Evolutionary conservation across 2,329 filamentous ascomycete genomes (phyloP).

Genomic region (Calonectria leucothoes): DNA sequence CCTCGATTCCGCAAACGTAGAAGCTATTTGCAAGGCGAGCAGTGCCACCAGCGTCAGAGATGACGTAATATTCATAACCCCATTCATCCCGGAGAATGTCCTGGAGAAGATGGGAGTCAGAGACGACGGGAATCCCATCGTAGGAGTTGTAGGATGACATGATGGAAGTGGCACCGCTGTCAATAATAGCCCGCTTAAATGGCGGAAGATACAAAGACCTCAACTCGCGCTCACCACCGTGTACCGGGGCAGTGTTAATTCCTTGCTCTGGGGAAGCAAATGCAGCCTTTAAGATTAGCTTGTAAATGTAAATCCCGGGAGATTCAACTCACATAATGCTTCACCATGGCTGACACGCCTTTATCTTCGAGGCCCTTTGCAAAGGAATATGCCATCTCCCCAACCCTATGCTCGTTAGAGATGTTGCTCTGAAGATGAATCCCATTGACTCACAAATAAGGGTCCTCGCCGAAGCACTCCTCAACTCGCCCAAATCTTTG

Average conservation of each 20-base stretch:
- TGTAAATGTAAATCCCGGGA: not conserved
- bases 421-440: not conserved
- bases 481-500: conserved; percentile 79
- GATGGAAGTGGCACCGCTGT: conserved; percentile 73
- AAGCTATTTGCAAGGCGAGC: conserved; percentile 75
- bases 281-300: conserved; percentile 55
- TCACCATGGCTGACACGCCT: conserved; percentile 78
- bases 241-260: conserved; percentile 72
- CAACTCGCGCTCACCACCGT: conserved; percentile 65
- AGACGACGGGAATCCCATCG: conserved; percentile 76
- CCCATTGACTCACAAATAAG: conserved; percentile 60
- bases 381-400: conserved; percentile 73
- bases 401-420: conserved; percentile 53
- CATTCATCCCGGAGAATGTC: conserved; percentile 78
- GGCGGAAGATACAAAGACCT: conserved; percentile 67
- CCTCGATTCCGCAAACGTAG: conserved; percentile 69
- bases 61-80: conserved; percentile 78
- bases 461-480: conserved; percentile 78
- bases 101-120: conserved; percentile 73
- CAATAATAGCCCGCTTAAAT: conserved; percentile 78
- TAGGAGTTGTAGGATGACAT: conserved; percentile 84
- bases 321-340: conserved; percentile 70
- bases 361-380: conserved; percentile 70
- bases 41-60: conserved; percentile 75
- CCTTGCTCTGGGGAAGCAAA: conserved; percentile 78